Base-by-base conservation (phyloP, 352 stramenopile species). In the Phytopythium ostracodes region DNA sequence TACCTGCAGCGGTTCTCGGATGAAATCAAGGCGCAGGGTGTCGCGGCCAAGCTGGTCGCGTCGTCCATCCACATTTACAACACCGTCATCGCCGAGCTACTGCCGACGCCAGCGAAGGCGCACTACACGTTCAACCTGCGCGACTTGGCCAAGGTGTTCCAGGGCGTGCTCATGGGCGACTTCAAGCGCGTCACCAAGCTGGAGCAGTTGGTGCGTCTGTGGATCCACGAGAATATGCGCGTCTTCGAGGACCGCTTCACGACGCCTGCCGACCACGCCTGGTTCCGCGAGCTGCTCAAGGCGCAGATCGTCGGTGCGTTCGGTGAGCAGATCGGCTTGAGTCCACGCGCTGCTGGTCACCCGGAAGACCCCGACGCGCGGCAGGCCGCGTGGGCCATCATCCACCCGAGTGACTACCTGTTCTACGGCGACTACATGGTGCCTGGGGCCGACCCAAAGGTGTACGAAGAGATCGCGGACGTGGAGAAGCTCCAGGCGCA, bases 371-470 rank as follows among this genome's bases (percentile, higher is more conserved):
- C 54, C 1, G 54, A 60, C 24, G 54, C 54, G 8, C 18, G 40
- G 11, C 35, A 57, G 24, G 58, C 58, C 5, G 46, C 46, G 12
- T 63, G 58, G 58, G 31, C n/a, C 15, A 22, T 63, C 5, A 47
- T 63, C 22, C 58, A 57, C 42, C 58, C 68, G 9, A 89, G 78
- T 25, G 79, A 89, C 17, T 86, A 91, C 40, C 56, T 97, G 3
- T 84, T 98, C 54, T 98, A 92, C 59, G 92, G 88, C 10, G 95
- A 98, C 68, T 98, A 97, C 63, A 89, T 98, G 82, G 76, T 97
- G 0, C 89, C 90, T 18, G 92, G 92, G 7, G 91, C 89, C 5
- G 90, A 97, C 24, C 90, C 92, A 5, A 94, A 89, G 42, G 65
- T 95, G 4, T 98, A 98, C 63, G 92, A 98, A 57, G 91, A 98